Evolutionary conservation across 106 monocot species (phyloP), one percentile per base, ranked within the genome.

Genomic region (Hemerocallis citrina): DNA sequence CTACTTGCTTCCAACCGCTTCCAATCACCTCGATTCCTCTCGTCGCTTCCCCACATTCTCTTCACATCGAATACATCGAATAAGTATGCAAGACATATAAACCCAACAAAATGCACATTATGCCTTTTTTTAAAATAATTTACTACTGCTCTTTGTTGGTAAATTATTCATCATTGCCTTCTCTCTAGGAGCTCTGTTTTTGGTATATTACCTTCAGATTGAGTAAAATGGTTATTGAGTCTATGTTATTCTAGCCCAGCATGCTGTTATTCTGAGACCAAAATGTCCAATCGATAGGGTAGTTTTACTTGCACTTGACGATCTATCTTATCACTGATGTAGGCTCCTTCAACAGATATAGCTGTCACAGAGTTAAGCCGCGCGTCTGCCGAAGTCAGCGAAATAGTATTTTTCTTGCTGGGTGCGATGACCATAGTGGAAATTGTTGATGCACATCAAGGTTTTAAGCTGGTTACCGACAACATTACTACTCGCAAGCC

Each of bases 351-450:
- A 62, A 88, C 91, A 47, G 91, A 91, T 58, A 79, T 98, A 79
- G 96, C 96, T 75, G 79, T 91, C 39, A 72, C 70, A 57, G 91
- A 98, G 57, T 73, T 98, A 68, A 79, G 64, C 24, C 81, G 72
- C 40, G 62, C 96, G 62, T 81, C 86, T 59, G 75, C 77, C 43
- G 96, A 91, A 91, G 96, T 98, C 52, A 91, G 96, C 79, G 96
- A 98, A 75, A 88, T 98, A 45, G 91, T 98, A 0, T 88, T 91
- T 64, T 98, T 98, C 78, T 79, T 98, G 77, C 77, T 98, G 61
- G 96, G 96, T 63, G 96, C 91, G 62, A 88, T 98, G 96, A 98
- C 96, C 10, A 91, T 98, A 67, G 96, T 98, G 35, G 96, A 98
- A 65, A 91, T 98, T 64, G 81, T 98, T 40, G 91, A 98, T 77